These are phyloP conservation scores for Macrolepiota dolichaula DNA, from an alignment of 768 basidiomycete genomes.

Conservation along the genomic window DNA sequence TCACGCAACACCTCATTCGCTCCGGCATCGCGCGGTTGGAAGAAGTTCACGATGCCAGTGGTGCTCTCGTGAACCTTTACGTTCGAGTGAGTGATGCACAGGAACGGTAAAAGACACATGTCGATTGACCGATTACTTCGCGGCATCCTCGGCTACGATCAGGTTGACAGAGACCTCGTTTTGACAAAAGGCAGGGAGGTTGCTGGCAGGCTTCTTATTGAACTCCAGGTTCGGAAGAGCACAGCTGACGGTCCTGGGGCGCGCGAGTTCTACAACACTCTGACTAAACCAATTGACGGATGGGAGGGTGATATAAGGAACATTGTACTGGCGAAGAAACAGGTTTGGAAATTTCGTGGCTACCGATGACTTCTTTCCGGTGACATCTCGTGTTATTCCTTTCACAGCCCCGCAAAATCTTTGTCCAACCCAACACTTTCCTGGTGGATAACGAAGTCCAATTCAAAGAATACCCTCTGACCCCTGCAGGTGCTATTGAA, in stretches of 20 bases:
- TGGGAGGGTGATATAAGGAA: slow-evolving; percentile 79
- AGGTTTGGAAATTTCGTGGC: slow-evolving; percentile 33
- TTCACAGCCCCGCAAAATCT: slow-evolving; percentile 74
- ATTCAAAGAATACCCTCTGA: slow-evolving; percentile 78
- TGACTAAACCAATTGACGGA: slow-evolving; percentile 68
- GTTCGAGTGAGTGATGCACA: slow-evolving; percentile 48
- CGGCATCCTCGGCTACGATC: neutral
- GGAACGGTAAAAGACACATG: neutral
- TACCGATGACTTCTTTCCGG: slow-evolving; percentile 3
- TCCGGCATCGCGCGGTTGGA: slow-evolving; percentile 69
- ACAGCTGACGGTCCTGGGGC: slow-evolving; percentile 82
- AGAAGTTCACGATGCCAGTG: slow-evolving; percentile 55
- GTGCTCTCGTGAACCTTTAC: slow-evolving; percentile 63
- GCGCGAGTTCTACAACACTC: slow-evolving; percentile 71
- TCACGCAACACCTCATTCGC: slow-evolving; percentile 74
- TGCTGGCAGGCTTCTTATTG: slow-evolving; percentile 71
- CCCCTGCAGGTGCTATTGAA: slow-evolving; percentile 70
- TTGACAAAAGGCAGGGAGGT: slow-evolving; percentile 61
- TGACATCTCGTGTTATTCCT: slow-evolving; percentile 3
- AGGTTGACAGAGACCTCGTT: slow-evolving; percentile 74
- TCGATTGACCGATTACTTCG: slow-evolving; percentile 3
- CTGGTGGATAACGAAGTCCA: slow-evolving; percentile 64
- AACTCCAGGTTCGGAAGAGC: slow-evolving; percentile 82
- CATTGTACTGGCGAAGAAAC: slow-evolving; percentile 75
- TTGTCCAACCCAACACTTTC: slow-evolving; percentile 81